Base-by-base conservation (phyloP, 139 green algal genomes). In the Chlorella sp. region DNA sequence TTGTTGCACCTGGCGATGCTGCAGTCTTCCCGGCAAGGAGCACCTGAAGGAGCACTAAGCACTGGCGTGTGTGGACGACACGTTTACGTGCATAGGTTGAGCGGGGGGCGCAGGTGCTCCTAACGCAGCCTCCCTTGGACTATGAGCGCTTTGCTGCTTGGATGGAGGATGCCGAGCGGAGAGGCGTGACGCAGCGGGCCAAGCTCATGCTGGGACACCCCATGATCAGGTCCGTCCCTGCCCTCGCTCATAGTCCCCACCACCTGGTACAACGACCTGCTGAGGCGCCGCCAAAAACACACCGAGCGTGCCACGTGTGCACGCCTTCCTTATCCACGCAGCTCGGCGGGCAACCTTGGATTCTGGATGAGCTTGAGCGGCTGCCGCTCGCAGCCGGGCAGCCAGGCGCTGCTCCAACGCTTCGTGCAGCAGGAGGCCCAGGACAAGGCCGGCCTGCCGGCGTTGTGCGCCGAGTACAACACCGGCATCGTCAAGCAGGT, bases 111-210 rank as follows among this genome's bases (percentile, higher is more conserved):
- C 72, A 84, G 49, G 79, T 86, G 26, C 65, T 95, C 1, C 61
- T 95, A 22, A 95, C 90, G 0, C 90, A 95, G 81, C 90, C 90
- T 5, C 88, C 87, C 1, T 70, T 95, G 49, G 74, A 89, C 35
- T 87, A 83, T 82, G 23, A 51, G 2, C 67, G 67, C 1, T 87
- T 86, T 65, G 74, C 83, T 36, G 1, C 20, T 0, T 95, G 89
- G 89, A 66, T 87, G 32, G 70, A 78, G 10, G 74, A 86, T 31
- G 78, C 84, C 1, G 35, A 81, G 6, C n/a, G 17, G 2, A 73
- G 76, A 0, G 78, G 73, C 23, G 62, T 87, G 49, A 50, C 20
- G 42, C 34, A 35, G 32, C 30, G 51, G 2, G 65, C 78, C 1
- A 35, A 73, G 33, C 67, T 94, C 29, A 65, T 94, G 24, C 73